phyloP scores from a whole-genome alignment of 2,329 filamentous ascomycete genomes.

The Chaetomiaceae sp. region DNA sequence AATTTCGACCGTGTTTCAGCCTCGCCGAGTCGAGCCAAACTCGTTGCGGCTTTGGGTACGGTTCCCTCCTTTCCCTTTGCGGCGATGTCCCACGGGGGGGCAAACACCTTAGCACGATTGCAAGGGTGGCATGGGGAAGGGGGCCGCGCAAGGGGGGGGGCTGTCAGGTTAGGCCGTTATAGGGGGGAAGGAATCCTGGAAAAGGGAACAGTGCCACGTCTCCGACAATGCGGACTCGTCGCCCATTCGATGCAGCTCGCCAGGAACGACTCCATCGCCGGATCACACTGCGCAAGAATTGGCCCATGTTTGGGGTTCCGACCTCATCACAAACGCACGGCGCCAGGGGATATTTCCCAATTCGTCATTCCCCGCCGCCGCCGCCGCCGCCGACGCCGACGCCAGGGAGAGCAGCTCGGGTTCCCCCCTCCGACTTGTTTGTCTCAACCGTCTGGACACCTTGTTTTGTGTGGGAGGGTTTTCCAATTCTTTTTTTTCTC shows the following conservation, averaged over 20 bases:
- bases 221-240: slow-evolving; percentile 4
- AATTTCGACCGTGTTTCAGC: slow-evolving; percentile 32
- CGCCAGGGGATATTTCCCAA: background rate
- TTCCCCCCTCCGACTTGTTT: too few relatives aligned
- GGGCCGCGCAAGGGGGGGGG: too few relatives aligned
- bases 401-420: background rate
- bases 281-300: slow-evolving; percentile 5
- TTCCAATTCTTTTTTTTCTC: background rate
- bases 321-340: slow-evolving; percentile 1
- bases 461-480: background rate
- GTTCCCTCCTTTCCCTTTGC: slow-evolving; percentile 15
- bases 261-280: background rate
- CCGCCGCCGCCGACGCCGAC: too few relatives aligned
- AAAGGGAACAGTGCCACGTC: slow-evolving; percentile 6
- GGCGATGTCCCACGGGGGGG: slow-evolving; percentile 9
- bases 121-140: background rate
- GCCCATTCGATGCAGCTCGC: background rate
- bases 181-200: background rate
- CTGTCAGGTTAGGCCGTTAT: too few relatives aligned
- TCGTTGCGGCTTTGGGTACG: slow-evolving; percentile 14
- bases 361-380: background rate
- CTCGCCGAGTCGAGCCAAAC: slow-evolving; percentile 21
- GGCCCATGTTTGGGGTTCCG: background rate
- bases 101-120: slow-evolving; percentile 4
- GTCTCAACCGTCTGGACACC: too few relatives aligned